Evolutionary conservation across 352 stramenopile genomes (phyloP).

Genomic region (Globisporangium splendens): DNA sequence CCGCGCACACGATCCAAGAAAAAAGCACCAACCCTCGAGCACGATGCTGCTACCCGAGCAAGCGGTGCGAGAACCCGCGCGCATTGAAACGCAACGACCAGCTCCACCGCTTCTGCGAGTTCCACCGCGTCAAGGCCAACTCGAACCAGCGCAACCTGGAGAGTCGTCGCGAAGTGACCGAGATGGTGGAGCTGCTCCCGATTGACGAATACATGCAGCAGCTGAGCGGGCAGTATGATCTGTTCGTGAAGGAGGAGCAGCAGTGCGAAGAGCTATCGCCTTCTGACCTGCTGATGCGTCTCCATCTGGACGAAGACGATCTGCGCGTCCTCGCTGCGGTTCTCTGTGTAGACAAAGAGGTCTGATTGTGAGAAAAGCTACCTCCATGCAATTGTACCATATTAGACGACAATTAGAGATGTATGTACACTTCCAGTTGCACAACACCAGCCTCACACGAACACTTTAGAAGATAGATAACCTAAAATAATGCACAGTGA

Average conservation of each 20-base stretch:
- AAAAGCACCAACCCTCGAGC: background rate
- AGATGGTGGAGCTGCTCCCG: background rate
- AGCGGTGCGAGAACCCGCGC: slow-evolving; percentile 32
- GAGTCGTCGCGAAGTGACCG: slow-evolving; percentile 16
- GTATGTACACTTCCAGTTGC: too few species aligned
- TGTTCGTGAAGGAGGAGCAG: background rate
- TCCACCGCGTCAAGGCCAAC: slow-evolving; percentile 56
- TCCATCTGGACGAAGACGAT: background rate
- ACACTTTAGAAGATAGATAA: too few species aligned
- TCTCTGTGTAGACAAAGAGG: background rate
- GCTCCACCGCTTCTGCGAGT: slow-evolving; percentile 51
- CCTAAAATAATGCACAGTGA: too few species aligned
- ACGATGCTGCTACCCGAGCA: slow-evolving; percentile 34
- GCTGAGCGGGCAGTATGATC: slow-evolving; percentile 1
- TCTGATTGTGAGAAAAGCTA: too few species aligned
- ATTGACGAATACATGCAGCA: slow-evolving; percentile 1
- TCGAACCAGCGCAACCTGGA: slow-evolving; percentile 61
- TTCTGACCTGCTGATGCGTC: background rate
- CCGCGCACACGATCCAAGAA: slow-evolving; percentile 1
- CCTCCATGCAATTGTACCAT: too few species aligned
- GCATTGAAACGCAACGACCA: slow-evolving; percentile 37
- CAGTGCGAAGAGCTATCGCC: background rate
- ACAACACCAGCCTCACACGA: too few species aligned
- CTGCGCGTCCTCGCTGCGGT: background rate
- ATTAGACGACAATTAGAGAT: too few species aligned